Evolutionary conservation across 257 asterid genomes (phyloP), one percentile per base, ranked within the genome.

Genomic region (Solanum chaucha): DNA sequence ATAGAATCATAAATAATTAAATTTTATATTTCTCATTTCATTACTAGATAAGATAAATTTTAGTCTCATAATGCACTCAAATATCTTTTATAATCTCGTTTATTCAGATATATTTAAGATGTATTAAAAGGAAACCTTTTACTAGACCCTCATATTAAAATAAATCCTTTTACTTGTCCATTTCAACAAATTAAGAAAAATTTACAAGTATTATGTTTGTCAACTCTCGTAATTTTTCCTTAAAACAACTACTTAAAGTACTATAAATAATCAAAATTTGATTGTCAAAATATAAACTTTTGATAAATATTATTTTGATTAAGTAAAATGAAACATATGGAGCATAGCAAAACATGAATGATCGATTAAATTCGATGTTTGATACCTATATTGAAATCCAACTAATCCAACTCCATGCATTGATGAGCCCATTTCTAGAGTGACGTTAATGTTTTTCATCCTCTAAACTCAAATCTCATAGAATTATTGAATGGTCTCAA

Each of bases 291-390:
- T 0, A 15, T 15, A 51, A 51, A 15, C 9, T 51, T 51, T 6
- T 48, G 0, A 51, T 5, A 15, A 5, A 51, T 51, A 51, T 15
- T 51, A 14, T 15, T 51, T 15, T 6, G 9, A 51, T 3, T 0
- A 14, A 15, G 61, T 51, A 15, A 58, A 58, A 58, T 0, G 67
- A 8, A 6, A 55, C 65, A 58, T 58, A 58, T 20, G 24, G 24
- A 58, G 65, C 0, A 20, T 20, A 20, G 0, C 11, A 58, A 7
- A 51, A 51, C 8, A 51, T 51, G 7, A 51, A 5, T 0, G 8
- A 20, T 0, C 0, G 1, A 20, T 58, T 58, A 1, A 7, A 58
- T 58, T 19, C 3, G 3, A 0, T 61, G 3, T 22, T 0, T 4
- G 6, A 9, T 22, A 61, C 2, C 13, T 22, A 9, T 61, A 22